Evolutionary conservation across 2,329 filamentous ascomycete genomes (phyloP).

Genomic region (Periconia macrospinosa): DNA sequence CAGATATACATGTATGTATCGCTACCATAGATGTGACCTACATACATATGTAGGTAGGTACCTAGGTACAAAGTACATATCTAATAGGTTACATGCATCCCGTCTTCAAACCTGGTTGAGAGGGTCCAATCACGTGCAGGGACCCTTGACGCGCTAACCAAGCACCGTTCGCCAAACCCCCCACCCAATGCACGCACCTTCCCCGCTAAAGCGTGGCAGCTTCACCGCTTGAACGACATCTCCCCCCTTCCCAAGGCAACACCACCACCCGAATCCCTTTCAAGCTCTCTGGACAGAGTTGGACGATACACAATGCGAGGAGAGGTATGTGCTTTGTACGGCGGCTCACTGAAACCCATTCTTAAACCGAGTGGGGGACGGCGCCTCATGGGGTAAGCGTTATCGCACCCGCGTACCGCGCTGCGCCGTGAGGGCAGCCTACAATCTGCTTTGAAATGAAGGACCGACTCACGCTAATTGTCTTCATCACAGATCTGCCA

Average conservation of each 20-base stretch:
- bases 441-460: not conserved
- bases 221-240: conserved; percentile 10
- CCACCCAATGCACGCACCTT: not conserved
- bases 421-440: not conserved
- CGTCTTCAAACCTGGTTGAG: too few species aligned
- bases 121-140: not conserved
- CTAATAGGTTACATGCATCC: not conserved
- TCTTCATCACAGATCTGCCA: conserved; percentile 58
- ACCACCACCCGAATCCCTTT: conserved; percentile 11
- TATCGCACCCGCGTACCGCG: not conserved
- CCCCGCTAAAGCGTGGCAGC: not conserved
- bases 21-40: too few species aligned
- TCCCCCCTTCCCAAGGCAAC: not conserved
- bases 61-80: too few species aligned
- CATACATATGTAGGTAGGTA: too few species aligned
- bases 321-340: conserved; percentile 36
- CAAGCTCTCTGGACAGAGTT: conserved; percentile 40
- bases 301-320: conserved; percentile 41
- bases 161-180: not conserved
- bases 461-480: not conserved
- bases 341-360: not conserved
- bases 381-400: not conserved
- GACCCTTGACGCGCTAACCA: not conserved
- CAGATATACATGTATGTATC: too few species aligned
- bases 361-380: not conserved